Percentiles rank a stretch among this genome's conserved stretches.
Evolutionary conservation across 768 basidiomycete species (phyloP).

Genomic region (Psilocybe subaeruginosa): DNA sequence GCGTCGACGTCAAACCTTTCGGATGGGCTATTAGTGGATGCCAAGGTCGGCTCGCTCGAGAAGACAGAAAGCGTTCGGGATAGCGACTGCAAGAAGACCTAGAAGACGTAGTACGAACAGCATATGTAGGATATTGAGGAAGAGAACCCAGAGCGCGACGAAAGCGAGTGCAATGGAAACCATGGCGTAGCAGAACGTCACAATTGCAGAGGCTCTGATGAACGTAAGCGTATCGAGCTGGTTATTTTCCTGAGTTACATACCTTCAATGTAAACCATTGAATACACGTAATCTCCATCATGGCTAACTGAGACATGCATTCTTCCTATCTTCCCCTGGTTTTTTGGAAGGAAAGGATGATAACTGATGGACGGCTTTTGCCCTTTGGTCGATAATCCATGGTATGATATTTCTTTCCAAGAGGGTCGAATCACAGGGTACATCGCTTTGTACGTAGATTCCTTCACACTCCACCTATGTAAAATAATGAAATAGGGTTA

Average conservation of each 20-base stretch:
- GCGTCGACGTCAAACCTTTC: too few relatives aligned
- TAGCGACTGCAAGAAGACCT: too few relatives aligned
- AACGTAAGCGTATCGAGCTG: neutral
- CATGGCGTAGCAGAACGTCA: too few relatives aligned
- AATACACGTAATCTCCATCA: constrained; percentile 77
- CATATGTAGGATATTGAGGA: too few relatives aligned
- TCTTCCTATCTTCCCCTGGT: constrained; percentile 29
- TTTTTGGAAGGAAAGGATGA: constrained; percentile 30
- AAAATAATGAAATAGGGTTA: too few relatives aligned
- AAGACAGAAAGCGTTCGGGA: too few relatives aligned
- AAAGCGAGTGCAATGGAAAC: too few relatives aligned
- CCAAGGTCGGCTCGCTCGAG: too few relatives aligned
- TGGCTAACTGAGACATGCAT: constrained; percentile 81
- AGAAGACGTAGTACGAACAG: too few relatives aligned
- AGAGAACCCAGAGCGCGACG: too few relatives aligned
- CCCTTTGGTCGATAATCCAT: constrained; percentile 28
- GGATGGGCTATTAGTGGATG: too few relatives aligned
- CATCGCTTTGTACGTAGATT: constrained; percentile 86
- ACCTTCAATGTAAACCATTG: constrained; percentile 67
- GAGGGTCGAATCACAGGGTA: constrained; percentile 62
- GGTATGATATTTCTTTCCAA: constrained; percentile 77
- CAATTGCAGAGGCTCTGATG: neutral
- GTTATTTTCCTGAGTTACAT: neutral
- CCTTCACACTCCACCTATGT: constrained; percentile 80
- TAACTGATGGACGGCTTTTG: constrained; percentile 48